phyloP scores from a whole-genome alignment of 208 protist species.

The Strigomonas culicis region DNA sequence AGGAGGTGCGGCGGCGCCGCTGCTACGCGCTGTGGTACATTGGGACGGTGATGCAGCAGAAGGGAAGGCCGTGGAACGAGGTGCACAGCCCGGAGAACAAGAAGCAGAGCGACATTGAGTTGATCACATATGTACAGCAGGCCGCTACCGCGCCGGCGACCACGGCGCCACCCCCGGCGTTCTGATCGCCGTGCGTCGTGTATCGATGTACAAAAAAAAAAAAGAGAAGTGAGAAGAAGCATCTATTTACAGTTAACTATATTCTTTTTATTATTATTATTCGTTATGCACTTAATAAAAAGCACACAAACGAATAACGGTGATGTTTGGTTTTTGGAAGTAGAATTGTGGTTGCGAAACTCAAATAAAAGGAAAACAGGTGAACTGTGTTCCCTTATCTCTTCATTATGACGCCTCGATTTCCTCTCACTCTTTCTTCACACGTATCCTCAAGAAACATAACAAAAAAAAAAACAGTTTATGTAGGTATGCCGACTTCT shows the following conservation, averaged over 20 bases:
- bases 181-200: conserved; percentile 20
- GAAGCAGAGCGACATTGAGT: conserved; percentile 50
- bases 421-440: no score
- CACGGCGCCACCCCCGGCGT: conserved; percentile 45
- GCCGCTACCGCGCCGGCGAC: conserved; percentile 60
- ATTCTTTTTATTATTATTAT: conserved; percentile 3
- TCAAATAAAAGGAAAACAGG: neutral
- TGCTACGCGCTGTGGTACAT: conserved; percentile 85
- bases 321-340: neutral
- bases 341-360: neutral
- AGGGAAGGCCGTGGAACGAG: conserved; percentile 41
- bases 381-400: no score
- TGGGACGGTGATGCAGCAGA: conserved; percentile 67
- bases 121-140: conserved; percentile 82
- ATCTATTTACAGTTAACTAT: neutral
- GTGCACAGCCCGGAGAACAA: neutral
- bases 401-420: no score
- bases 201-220: neutral
- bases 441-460: no score
- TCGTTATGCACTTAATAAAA: neutral
- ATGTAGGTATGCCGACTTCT: neutral
- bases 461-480: neutral
- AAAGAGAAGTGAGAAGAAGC: neutral
- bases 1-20: conserved; percentile 46
- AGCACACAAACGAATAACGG: conserved; percentile 1